A percentile compares a stretch with the other conserved stretches of the same genome.
Conservation (phyloP, 179 eudicot genomes). For the Silene noctiflora region DNA sequence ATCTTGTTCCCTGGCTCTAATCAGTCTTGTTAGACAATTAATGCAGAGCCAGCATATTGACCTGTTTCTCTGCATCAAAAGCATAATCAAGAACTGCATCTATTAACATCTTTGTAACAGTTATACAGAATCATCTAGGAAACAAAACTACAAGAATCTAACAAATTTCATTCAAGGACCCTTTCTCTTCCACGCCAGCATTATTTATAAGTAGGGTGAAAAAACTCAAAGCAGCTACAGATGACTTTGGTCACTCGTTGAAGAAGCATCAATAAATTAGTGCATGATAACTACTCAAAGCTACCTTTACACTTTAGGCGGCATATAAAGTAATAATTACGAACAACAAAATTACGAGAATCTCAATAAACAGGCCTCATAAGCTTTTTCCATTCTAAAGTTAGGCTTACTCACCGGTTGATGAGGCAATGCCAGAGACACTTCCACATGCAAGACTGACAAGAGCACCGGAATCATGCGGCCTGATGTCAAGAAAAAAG, state of each 20-base stretch:
- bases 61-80: slow-evolving; percentile 84
- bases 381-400: slow-evolving; percentile 10
- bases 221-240: neutral
- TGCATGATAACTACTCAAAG: slow-evolving; percentile 1
- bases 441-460: slow-evolving; percentile 98
- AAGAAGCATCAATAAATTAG: neutral
- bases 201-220: slow-evolving; percentile 16
- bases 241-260: neutral
- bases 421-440: slow-evolving; percentile 89
- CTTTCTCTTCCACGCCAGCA: slow-evolving; percentile 15
- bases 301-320: neutral
- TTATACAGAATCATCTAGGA: slow-evolving; percentile 16
- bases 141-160: slow-evolving; percentile 16
- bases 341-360: neutral
- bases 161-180: slow-evolving; percentile 6
- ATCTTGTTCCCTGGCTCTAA: slow-evolving; percentile 54
- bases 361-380: neutral
- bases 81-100: slow-evolving; percentile 63
- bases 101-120: slow-evolving; percentile 39
- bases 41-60: slow-evolving; percentile 63
- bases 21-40: slow-evolving; percentile 54
- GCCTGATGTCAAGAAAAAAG: slow-evolving; percentile 41
- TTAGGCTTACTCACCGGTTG: slow-evolving; percentile 63
- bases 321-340: neutral
- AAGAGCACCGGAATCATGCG: slow-evolving; percentile 66